Evolutionary conservation across 1,284 basidiomycete genomes (phyloP).

Genomic region (Porogramme epimiltina): DNA sequence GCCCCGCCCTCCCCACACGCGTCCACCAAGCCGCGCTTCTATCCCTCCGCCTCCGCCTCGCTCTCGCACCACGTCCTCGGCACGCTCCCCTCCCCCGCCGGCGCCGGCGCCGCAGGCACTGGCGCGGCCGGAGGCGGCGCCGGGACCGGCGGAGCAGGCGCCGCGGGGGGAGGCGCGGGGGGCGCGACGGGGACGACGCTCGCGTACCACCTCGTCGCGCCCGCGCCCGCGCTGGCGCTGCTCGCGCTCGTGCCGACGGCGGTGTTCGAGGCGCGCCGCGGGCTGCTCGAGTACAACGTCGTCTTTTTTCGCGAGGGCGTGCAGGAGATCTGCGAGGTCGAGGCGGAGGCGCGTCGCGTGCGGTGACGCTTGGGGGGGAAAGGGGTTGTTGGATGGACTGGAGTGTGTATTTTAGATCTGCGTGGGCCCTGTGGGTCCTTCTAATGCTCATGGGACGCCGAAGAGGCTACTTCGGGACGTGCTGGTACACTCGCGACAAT

Average conservation of each 20-base stretch:
- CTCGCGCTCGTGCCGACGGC: constrained; percentile 81
- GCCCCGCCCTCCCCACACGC: constrained; percentile 12
- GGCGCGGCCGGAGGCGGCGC: no score
- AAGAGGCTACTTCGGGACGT: no score
- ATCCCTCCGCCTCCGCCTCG: constrained; percentile 55
- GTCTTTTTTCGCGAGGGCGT: constrained; percentile 84
- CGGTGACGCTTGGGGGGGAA: constrained; percentile 4
- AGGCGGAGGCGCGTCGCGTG: constrained; percentile 49
- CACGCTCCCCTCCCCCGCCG: no score
- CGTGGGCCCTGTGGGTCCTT: no score
- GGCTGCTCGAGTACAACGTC: constrained; percentile 92
- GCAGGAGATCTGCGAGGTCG: constrained; percentile 75
- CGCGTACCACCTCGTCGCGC: constrained; percentile 86
- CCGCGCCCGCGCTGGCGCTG: constrained; percentile 65
- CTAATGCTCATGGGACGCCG: no score
- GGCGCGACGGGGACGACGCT: constrained; percentile 78
- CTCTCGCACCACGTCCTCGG: constrained; percentile 69
- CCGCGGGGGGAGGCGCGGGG: no score
- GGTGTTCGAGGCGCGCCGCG: constrained; percentile 77
- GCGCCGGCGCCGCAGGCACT: no score
- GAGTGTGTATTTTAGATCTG: no score
- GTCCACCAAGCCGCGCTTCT: constrained; percentile 44
- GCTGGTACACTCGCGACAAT: no score
- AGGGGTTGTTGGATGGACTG: no score
- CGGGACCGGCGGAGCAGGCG: no score